Evolutionary conservation across 2,329 filamentous ascomycete species (phyloP).

Genomic region (Cladophialophora psammophila): DNA sequence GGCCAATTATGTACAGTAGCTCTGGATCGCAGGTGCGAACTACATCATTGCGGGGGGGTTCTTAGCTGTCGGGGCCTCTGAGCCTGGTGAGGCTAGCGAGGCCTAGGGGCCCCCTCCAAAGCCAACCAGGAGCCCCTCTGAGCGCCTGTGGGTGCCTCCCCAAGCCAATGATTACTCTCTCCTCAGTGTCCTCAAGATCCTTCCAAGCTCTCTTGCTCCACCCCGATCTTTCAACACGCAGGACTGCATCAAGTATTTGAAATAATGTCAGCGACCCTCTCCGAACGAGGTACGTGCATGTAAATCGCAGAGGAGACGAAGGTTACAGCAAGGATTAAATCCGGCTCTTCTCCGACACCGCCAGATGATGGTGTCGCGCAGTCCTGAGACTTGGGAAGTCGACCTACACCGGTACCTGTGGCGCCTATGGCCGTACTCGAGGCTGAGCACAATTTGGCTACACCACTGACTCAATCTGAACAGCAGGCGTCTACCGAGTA

Average conservation of each 20-base stretch:
- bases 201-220: background rate
- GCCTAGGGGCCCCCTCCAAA: background rate
- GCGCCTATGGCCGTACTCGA: background rate
- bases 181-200: background rate
- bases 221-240: background rate
- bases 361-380: background rate
- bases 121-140: conserved; percentile 1
- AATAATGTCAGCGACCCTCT: background rate
- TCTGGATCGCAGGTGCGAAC: background rate
- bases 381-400: background rate
- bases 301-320: background rate
- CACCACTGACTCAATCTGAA: background rate
- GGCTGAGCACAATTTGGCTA: no score
- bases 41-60: conserved; percentile 1
- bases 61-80: background rate
- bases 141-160: background rate
- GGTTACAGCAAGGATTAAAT: background rate
- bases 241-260: background rate
- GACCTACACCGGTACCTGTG: background rate
- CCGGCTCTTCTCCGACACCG: background rate
- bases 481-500: no score
- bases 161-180: background rate
- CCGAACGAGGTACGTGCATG: background rate
- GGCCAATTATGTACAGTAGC: background rate
- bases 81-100: background rate